These are phyloP conservation scores for Kernera saxatilis DNA, from an alignment of 345 rosid genomes.

Conservation along the genomic window DNA sequence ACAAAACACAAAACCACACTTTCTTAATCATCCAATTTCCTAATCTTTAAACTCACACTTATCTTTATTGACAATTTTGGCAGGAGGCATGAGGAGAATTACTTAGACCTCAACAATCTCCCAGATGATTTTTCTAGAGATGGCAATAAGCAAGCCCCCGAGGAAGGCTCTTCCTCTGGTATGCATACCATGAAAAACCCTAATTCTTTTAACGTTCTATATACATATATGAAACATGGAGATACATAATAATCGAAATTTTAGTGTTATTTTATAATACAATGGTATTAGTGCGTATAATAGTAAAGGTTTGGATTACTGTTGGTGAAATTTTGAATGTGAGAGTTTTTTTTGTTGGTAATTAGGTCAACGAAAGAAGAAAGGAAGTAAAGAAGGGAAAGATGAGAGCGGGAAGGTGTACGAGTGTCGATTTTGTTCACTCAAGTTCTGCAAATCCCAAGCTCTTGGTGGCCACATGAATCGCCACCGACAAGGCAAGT, in stretches of 20 bases:
- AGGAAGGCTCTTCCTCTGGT: slow-evolving; percentile 68
- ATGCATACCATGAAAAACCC: slow-evolving; percentile 15
- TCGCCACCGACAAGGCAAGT: slow-evolving; percentile 97
- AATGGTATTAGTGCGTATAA: neutral
- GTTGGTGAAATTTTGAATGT: neutral
- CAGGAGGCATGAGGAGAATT: slow-evolving; percentile 77
- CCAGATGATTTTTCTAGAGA: slow-evolving; percentile 73
- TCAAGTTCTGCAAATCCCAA: slow-evolving; percentile 99
- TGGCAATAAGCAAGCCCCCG: slow-evolving; percentile 47
- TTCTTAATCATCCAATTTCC: slow-evolving; percentile 22
- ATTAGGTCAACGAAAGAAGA: slow-evolving; percentile 67
- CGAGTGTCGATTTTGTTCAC: slow-evolving; percentile 99
- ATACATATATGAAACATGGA: neutral
- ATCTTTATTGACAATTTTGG: neutral
- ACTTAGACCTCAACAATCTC: slow-evolving; percentile 94
- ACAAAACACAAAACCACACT: slow-evolving; percentile 4
- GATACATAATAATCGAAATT: neutral
- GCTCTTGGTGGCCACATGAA: slow-evolving; percentile 99
- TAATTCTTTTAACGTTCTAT: neutral
- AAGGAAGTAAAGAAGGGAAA: slow-evolving; percentile 76
- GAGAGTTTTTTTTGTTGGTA: neutral
- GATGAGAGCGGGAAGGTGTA: slow-evolving; percentile 94
- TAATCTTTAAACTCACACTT: slow-evolving; percentile 5
- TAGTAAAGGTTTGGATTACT: neutral
- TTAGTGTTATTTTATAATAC: neutral